phyloP scores from a whole-genome alignment of 495 filamentous ascomycete genomes.

The Viridothelium virens region DNA sequence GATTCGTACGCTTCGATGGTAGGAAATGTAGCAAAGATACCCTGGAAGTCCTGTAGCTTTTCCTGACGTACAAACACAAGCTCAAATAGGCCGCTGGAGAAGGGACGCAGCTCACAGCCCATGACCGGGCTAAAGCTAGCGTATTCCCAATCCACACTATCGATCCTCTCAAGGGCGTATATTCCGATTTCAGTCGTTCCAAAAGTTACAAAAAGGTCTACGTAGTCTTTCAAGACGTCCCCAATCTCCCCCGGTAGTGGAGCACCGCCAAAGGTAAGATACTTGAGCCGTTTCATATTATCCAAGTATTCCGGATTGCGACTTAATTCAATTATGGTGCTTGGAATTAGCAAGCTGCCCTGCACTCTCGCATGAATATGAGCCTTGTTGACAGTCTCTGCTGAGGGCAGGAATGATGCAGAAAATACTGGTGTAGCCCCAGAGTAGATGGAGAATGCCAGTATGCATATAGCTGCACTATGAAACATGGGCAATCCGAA shows the following conservation, averaged over 20 bases:
- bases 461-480: not conserved
- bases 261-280: not conserved
- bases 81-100: not conserved
- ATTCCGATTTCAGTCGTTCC: not conserved
- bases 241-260: constrained; percentile 1
- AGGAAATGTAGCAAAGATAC: not conserved
- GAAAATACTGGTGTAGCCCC: not conserved
- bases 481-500: not conserved
- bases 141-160: not conserved
- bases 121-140: constrained; percentile 2
- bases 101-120: not conserved
- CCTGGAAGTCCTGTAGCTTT: not conserved
- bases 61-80: not conserved
- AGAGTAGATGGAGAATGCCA: constrained; percentile 5
- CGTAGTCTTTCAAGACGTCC: not conserved
- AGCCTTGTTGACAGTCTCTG: not conserved
- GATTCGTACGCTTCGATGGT: not conserved
- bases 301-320: not conserved
- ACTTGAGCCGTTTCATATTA: not conserved
- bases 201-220: not conserved
- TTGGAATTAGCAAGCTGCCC: not conserved
- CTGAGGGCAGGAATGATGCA: not conserved
- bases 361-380: not conserved
- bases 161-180: not conserved
- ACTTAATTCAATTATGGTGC: not conserved